phyloP scores from a whole-genome alignment of 75 land plant species.

The Pinus tabuliformis region DNA sequence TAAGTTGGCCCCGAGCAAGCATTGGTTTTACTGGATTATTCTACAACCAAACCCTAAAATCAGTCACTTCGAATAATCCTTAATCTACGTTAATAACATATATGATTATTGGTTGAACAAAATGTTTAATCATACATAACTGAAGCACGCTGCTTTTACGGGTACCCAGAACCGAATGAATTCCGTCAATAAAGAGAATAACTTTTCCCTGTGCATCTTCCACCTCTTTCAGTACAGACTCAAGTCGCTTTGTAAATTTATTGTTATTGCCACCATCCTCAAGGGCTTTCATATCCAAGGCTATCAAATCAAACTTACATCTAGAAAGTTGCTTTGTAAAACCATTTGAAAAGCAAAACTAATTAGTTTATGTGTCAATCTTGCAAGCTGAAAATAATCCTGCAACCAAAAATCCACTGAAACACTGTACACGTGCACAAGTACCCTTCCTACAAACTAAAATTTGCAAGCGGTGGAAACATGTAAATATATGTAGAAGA shows the following conservation, averaged over 20 bases:
- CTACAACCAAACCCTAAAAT: no score
- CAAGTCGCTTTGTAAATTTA: constrained; percentile 65
- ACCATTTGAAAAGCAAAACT: no score
- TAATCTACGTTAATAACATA: not conserved
- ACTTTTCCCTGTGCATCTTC: constrained; percentile 96
- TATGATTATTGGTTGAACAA: not conserved
- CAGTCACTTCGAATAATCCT: not conserved
- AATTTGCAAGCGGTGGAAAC: no score
- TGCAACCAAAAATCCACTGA: no score
- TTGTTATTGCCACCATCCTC: no score
- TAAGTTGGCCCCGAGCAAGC: constrained; percentile 93
- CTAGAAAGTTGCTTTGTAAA: no score
- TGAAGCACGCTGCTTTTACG: constrained; percentile 16
- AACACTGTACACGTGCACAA: no score
- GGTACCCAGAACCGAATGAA: constrained; percentile 75
- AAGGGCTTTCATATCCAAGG: no score
- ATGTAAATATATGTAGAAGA: constrained; percentile 70
- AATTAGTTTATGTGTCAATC: no score
- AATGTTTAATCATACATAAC: not conserved
- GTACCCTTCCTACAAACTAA: no score
- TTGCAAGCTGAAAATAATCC: no score
- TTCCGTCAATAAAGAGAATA: constrained; percentile 42
- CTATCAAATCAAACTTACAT: no score
- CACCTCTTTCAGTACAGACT: constrained; percentile 91
- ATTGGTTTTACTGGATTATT: constrained; percentile 58